Evolutionary conservation across 192 early-diverging fungal species (phyloP), one percentile per base, ranked within the genome.

Genomic region (Kappamyces sp.): DNA sequence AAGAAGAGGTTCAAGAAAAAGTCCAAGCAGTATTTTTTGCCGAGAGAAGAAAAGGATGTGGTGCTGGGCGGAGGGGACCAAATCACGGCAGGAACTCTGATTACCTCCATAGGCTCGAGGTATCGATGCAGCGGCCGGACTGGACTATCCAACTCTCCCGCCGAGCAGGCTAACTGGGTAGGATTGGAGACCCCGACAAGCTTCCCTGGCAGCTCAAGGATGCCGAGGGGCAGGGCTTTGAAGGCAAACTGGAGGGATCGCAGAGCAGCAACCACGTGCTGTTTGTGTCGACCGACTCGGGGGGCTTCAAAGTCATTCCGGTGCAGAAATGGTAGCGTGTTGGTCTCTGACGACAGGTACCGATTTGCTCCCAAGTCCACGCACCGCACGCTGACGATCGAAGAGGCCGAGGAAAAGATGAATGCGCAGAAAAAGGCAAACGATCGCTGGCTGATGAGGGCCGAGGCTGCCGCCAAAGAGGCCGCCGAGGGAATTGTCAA

Each of bases 401-500:
- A 80, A 38, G 78, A 80, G 55, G 74, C 74, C 3, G 74, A 77
- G 44, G 78, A 62, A 31, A 65, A 66, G 49, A 65, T 76, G 69
- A 64, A 58, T 23, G 58, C 64, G 13, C 61, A 60, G 13, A 49
- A 43, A 44, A 44, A 50, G 23, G 43, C 39, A 42, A 31, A 59
- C 43, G 49, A 13, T 1, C 33, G 42, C 9, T 59, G n/a, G 12
- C 49, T 34, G 32, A n/a, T 59, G 39, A 37, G 51, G 51, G 9
- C 23, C 15, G 23, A 15, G 9, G 15, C 9, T 12, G 59, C 40
- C 31, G 13, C 55, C 49, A 40, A 38, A 52, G 42, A 47, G 53
- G 15, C 64, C 64, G 31, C 62, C 48, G 12, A 61, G 64, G 69
- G 47, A 33, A 59, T 47, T 36, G 6, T 68, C 8, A 74, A 65